Evolutionary conservation across 192 early-diverging fungal genomes (phyloP).

Genomic region (Backusella mclennaniae): DNA sequence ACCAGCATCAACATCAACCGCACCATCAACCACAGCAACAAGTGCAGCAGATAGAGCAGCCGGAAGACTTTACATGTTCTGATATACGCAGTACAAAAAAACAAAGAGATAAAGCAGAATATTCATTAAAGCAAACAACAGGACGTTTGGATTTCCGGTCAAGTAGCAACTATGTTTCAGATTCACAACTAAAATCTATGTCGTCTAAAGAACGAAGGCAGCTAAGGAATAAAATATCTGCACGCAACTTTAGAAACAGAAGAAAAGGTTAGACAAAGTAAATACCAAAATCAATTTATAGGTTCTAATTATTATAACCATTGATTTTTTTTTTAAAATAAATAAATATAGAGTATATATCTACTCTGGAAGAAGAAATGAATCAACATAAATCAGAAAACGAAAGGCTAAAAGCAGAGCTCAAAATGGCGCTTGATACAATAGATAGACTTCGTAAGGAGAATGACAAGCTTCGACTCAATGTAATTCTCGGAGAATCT

Average conservation of each 20-base stretch:
- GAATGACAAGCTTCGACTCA: constrained; percentile 4
- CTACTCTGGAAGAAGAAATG: constrained; percentile 25
- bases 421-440: neutral
- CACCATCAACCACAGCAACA: too few species aligned
- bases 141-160: constrained; percentile 2
- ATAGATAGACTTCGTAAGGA: constrained; percentile 2
- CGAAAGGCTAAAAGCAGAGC: neutral
- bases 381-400: neutral
- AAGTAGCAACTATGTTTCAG: neutral
- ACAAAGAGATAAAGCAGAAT: neutral
- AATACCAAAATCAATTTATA: neutral
- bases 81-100: neutral
- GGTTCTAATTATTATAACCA: neutral
- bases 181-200: neutral
- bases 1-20: too few species aligned
- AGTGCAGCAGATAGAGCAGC: too few species aligned
- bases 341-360: constrained; percentile 22
- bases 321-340: neutral
- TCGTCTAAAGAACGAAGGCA: constrained; percentile 24
- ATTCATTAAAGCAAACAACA: neutral
- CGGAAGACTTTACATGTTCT: neutral
- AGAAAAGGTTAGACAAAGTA: constrained; percentile 14
- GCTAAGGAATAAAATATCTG: constrained; percentile 25
- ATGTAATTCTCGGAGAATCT: constrained; percentile 3
- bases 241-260: constrained; percentile 22